A percentile compares a stretch with the other conserved stretches of the same genome.
These are phyloP conservation scores for Aquilaria sinensis DNA, from an alignment of 345 rosid genomes.

Conservation along the genomic window DNA sequence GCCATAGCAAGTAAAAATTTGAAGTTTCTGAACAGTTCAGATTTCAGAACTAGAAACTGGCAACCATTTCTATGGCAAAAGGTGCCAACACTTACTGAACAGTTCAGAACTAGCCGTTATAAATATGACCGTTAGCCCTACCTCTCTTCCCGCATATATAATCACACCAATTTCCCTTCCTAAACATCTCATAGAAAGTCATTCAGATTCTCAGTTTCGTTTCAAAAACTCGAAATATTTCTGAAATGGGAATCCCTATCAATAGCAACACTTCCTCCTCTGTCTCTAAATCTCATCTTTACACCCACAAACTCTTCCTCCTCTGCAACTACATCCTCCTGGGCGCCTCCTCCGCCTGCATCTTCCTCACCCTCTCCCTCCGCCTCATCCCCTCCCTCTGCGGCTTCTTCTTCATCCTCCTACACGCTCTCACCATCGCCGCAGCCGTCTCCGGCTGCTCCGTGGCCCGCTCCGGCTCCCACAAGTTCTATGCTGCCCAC, in stretches of 20 bases:
- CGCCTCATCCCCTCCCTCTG: constrained; percentile 80
- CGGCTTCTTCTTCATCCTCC: constrained; percentile 63
- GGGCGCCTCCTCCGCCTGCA: constrained; percentile 83
- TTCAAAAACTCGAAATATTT: constrained; percentile 1
- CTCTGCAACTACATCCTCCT: constrained; percentile 83
- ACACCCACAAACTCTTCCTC: constrained; percentile 69
- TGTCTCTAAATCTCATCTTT: constrained; percentile 32
- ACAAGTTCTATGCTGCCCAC: constrained; percentile 72
- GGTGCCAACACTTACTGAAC: no score
- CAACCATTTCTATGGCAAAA: no score
- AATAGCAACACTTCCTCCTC: constrained; percentile 10
- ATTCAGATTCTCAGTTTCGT: no score
- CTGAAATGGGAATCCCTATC: constrained; percentile 26
- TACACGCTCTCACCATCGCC: constrained; percentile 45
- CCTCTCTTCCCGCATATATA: no score
- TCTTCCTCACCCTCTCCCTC: constrained; percentile 88
- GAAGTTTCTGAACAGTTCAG: no score
- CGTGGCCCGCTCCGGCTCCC: constrained; percentile 50
- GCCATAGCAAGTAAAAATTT: no score
- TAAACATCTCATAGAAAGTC: no score
- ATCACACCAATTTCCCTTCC: no score
- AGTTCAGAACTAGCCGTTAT: no score
- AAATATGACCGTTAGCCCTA: no score
- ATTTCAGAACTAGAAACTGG: no score
- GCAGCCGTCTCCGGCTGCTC: constrained; percentile 70